A percentile compares a stretch with the other conserved stretches of the same genome.
phyloP scores from a whole-genome alignment of 202 grass and related monocot genomes.

The Setaria italica region DNA sequence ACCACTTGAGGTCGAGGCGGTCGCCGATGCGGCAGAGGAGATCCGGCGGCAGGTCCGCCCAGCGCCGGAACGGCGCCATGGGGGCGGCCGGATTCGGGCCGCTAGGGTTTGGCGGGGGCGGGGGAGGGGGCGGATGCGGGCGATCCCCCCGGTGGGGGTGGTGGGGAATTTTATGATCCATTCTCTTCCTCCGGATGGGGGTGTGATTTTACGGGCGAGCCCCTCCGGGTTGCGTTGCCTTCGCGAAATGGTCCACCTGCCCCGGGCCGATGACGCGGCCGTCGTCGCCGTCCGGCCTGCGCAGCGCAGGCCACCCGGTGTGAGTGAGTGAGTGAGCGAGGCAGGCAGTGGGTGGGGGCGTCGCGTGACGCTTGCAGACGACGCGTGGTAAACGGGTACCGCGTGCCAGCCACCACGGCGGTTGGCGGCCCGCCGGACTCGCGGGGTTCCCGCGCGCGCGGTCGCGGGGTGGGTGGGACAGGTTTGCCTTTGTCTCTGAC shows the following conservation, averaged over 20 bases:
- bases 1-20: slow-evolving; percentile 63
- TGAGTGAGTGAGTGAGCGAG: no score
- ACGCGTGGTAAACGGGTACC: not conserved
- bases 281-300: not conserved
- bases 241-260: slow-evolving; percentile 8
- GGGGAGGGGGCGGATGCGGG: not conserved
- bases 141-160: not conserved
- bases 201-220: slow-evolving; percentile 20
- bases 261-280: not conserved
- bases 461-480: no score
- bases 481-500: no score
- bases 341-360: not conserved
- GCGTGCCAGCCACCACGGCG: not conserved
- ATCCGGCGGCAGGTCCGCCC: slow-evolving; percentile 66
- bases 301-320: not conserved
- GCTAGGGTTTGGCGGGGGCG: slow-evolving; percentile 37
- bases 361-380: not conserved
- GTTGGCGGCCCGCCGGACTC: not conserved
- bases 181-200: not conserved
- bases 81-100: not conserved
- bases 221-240: not conserved
- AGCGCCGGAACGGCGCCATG: slow-evolving; percentile 60
- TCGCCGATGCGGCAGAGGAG: slow-evolving; percentile 62
- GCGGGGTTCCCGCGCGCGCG: not conserved
- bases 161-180: slow-evolving; percentile 60